Evolutionary conservation across 1,284 basidiomycete species (phyloP).

Genomic region (Vanrija pseudolonga): DNA sequence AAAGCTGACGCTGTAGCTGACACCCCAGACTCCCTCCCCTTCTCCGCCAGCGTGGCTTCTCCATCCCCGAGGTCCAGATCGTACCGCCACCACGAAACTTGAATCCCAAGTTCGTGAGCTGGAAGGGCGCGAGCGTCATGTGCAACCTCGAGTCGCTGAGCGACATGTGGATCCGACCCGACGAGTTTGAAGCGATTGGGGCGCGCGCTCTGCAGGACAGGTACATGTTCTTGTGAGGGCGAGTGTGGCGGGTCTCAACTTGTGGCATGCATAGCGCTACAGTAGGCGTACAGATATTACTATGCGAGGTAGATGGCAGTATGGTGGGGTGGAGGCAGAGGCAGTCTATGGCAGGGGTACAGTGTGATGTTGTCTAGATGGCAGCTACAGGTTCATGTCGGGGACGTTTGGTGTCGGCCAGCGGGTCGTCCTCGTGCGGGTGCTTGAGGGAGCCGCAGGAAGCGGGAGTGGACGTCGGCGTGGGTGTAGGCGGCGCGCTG

Average conservation of each 20-base stretch:
- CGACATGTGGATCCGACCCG: constrained; percentile 81
- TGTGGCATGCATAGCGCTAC: too few species aligned
- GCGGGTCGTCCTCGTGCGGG: neutral
- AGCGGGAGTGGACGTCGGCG: too few species aligned
- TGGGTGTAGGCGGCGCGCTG: too few species aligned
- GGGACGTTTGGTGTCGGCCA: neutral
- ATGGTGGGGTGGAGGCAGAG: too few species aligned
- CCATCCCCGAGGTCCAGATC: constrained; percentile 79
- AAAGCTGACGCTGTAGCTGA: neutral
- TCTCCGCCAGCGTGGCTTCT: constrained; percentile 78
- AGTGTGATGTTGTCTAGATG: neutral
- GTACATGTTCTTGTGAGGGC: constrained; percentile 35
- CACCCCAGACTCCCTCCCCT: constrained; percentile 51
- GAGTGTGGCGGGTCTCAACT: neutral
- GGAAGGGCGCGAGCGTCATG: constrained; percentile 94
- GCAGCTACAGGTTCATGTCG: neutral
- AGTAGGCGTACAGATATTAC: too few species aligned
- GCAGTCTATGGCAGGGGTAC: neutral
- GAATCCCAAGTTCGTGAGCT: constrained; percentile 81
- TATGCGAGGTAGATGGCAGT: neutral
- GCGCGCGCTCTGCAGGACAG: constrained; percentile 53
- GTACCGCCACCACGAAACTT: constrained; percentile 90
- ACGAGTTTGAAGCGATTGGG: constrained; percentile 71
- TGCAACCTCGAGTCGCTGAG: constrained; percentile 83
- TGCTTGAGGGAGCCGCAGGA: neutral